Conservation (phyloP, 768 basidiomycete species). For the Boletus pseudo-olivaceus region DNA sequence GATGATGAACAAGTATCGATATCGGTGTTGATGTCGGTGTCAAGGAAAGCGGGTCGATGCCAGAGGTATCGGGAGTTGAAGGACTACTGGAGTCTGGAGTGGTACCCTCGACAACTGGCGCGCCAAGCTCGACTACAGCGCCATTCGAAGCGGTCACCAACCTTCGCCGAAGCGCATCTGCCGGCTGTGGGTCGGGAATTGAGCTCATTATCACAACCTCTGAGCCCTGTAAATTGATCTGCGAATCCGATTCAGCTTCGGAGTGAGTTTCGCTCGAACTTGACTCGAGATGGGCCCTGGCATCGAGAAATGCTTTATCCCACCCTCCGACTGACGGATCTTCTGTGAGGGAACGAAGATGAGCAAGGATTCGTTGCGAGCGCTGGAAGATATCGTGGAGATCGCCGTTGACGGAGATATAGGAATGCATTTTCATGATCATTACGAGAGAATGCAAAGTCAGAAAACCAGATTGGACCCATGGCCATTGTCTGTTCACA, state of each 20-base stretch:
- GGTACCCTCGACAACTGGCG: background rate
- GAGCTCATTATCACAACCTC: constrained; percentile 45
- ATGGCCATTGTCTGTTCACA: constrained; percentile 80
- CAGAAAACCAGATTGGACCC: constrained; percentile 93
- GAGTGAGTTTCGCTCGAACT: constrained; percentile 20
- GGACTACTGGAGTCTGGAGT: constrained; percentile 1
- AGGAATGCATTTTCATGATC: constrained; percentile 97
- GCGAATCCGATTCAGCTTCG: constrained; percentile 3
- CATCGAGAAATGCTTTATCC: constrained; percentile 55
- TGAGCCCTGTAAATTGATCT: constrained; percentile 43
- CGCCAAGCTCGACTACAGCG: constrained; percentile 2
- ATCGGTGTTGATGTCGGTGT: constrained; percentile 27
- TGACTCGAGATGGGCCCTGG: constrained; percentile 38
- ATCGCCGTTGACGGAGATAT: constrained; percentile 84
- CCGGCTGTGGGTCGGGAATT: constrained; percentile 51
- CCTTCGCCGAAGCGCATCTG: constrained; percentile 54
- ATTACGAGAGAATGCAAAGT: constrained; percentile 85
- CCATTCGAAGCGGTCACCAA: constrained; percentile 37
- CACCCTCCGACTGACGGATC: constrained; percentile 54
- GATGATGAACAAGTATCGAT: constrained; percentile 59
- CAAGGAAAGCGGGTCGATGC: constrained; percentile 10
- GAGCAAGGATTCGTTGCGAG: constrained; percentile 39
- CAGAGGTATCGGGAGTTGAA: constrained; percentile 2
- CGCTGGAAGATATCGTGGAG: constrained; percentile 55
- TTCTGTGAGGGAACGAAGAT: constrained; percentile 46